A percentile compares a stretch with the other conserved stretches of the same genome.
Evolutionary conservation across 345 rosid genomes (phyloP).

Genomic region (Abelmoschus esculentus): DNA sequence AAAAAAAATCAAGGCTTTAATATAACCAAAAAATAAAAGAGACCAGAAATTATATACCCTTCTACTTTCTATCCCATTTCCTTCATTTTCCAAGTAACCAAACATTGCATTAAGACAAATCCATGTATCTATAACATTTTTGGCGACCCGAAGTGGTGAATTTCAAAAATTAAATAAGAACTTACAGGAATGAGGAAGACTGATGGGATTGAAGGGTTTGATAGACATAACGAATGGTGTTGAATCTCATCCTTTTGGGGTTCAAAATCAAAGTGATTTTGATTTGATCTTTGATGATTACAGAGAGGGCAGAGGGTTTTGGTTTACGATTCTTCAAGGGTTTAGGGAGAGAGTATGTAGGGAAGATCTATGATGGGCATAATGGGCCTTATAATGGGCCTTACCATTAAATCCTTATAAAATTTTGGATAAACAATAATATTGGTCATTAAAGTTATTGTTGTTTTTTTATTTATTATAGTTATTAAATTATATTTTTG

Average conservation of each 20-base stretch:
- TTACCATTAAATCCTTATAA: too few species aligned
- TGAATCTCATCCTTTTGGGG: slow-evolving; percentile 21
- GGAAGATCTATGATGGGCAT: too few species aligned
- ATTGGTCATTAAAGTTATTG: too few species aligned
- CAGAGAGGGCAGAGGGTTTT: not conserved
- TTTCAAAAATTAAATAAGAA: slow-evolving; percentile 11
- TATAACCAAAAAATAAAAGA: not conserved
- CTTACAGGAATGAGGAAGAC: slow-evolving; percentile 43
- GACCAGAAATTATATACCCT: too few species aligned
- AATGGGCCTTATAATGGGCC: too few species aligned
- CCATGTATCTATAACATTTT: too few species aligned
- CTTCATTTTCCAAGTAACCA: too few species aligned
- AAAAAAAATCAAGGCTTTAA: slow-evolving; percentile 5
- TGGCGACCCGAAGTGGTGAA: not conserved
- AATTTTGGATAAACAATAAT: too few species aligned
- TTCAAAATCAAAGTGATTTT: not conserved
- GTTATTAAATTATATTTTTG: too few species aligned
- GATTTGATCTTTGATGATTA: slow-evolving; percentile 5
- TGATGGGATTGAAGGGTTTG: slow-evolving; percentile 10
- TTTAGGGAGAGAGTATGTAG: slow-evolving; percentile 20
- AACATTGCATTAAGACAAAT: too few species aligned
- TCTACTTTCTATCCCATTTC: too few species aligned
- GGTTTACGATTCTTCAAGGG: slow-evolving; percentile 22
- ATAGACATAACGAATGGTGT: slow-evolving; percentile 25
- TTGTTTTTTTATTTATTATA: too few species aligned